Evolutionary conservation across 2,329 filamentous ascomycete genomes (phyloP), one percentile per base, ranked within the genome.

Genomic region (Intubia oerlemansii): DNA sequence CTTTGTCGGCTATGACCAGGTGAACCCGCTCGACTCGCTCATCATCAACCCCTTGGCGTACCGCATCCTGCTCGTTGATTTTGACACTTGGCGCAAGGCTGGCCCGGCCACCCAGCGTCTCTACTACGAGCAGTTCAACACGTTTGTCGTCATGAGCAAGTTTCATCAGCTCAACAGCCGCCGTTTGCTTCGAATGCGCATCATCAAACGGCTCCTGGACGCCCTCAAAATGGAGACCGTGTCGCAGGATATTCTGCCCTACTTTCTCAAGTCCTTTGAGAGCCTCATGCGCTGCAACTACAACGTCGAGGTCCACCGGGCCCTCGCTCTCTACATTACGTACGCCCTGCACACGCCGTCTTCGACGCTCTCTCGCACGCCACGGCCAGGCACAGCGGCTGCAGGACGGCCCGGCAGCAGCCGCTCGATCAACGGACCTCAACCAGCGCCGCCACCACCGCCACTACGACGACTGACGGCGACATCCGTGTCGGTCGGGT

Each of bases 11-110:
- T 95, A 91, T 48, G 73, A 84, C 35, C 71, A 75, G 38, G 55
- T 65, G n/a, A 62, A 71, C 19, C 79, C 82, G 1, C 68, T 81
- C 33, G 74, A 85, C 33, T 93, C 85, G 2, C 79, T 93, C 41
- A 90, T 98, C 44, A 78, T 91, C 39, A 98, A 98, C 41, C 85
- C 88, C 0, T 61, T 98, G 36, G 88, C 85, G 4, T 98, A 95
- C 49, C 73, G 88, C 25, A 74, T 92, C 19, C 58, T 98, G 12
- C 60, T 98, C 17, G 79, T 95, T 30, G 88, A 98, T 48, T 68
- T 90, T 38, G 85, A 93, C 42, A 76, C 85, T 13, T 98, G 88
- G 88, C 68, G 85, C 38, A 73, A 69, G 48, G 78, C 77, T 14
- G 73, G 78, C 19, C 46, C 68, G 5, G 62, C 71, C 12, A 79